Conservation (phyloP, 768 basidiomycete genomes). For the Xerocomellus dryophilus region DNA sequence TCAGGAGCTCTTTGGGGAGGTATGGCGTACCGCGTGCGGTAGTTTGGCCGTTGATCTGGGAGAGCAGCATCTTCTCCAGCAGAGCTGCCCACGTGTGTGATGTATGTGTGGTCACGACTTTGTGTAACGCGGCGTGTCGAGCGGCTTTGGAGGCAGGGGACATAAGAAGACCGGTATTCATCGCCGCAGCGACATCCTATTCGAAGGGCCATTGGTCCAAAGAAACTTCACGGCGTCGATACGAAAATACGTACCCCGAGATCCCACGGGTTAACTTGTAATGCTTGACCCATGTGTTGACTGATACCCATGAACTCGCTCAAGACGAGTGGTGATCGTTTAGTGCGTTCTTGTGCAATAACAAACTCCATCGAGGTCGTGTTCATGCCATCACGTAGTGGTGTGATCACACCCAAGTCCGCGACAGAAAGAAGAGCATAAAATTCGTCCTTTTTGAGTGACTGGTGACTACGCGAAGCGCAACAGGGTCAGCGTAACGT, state of each 20-base stretch:
- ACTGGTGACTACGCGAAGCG: constrained; percentile 73
- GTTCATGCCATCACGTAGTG: constrained; percentile 98
- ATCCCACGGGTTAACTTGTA: constrained; percentile 96
- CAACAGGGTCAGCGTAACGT: background rate
- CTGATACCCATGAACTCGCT: constrained; percentile 99
- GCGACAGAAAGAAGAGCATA: constrained; percentile 92
- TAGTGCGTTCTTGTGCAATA: constrained; percentile 84
- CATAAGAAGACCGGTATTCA: constrained; percentile 87
- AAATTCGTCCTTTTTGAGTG: constrained; percentile 96
- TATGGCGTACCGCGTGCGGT: constrained; percentile 83
- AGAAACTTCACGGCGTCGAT: background rate
- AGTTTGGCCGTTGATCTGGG: constrained; percentile 74
- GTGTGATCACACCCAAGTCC: constrained; percentile 92
- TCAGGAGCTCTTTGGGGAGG: constrained; percentile 61
- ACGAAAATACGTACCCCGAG: constrained; percentile 57
- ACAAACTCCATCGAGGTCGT: constrained; percentile 98
- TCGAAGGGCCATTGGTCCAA: background rate
- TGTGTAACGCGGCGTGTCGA: constrained; percentile 75
- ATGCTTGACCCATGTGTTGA: constrained; percentile 83
- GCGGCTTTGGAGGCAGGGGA: constrained; percentile 64
- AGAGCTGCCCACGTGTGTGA: constrained; percentile 94
- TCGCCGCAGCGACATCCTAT: constrained; percentile 84
- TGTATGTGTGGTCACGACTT: constrained; percentile 88
- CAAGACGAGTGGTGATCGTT: constrained; percentile 82
- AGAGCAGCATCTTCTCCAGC: constrained; percentile 83